Evolutionary conservation across 2,329 filamentous ascomycete species (phyloP).

Genomic region (Amauroascus verrucosus): DNA sequence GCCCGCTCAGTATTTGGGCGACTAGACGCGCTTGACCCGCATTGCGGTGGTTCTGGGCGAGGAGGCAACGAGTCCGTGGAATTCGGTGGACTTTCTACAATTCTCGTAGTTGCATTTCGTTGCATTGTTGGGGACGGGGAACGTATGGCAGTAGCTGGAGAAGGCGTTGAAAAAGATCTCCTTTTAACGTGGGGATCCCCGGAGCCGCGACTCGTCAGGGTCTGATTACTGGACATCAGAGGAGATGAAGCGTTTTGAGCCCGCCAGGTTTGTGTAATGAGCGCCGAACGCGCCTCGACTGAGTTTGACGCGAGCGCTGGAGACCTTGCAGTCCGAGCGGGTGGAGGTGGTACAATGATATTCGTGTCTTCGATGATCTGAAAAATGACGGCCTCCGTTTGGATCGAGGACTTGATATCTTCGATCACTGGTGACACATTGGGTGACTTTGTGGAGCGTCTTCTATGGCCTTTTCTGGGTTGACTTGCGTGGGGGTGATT

Average conservation of each 20-base stretch:
- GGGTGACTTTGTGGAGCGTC: conserved; percentile 19
- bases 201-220: not conserved
- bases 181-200: not conserved
- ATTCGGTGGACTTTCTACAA: not conserved
- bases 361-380: conserved; percentile 32
- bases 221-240: not conserved
- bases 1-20: not conserved
- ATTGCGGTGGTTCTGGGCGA: not conserved
- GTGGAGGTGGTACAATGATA: conserved; percentile 22
- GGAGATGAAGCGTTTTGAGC: not conserved
- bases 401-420: conserved; percentile 21
- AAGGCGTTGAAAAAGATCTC: conserved; percentile 2
- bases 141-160: not conserved
- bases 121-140: not conserved
- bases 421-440: conserved; percentile 24
- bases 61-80: not conserved
- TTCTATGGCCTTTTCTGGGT: conserved; percentile 25
- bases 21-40: not conserved
- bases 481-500: conserved; percentile 20
- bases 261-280: not conserved
- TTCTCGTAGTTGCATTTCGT: not conserved
- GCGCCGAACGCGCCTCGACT: not conserved
- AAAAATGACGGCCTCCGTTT: conserved; percentile 31
- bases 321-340: conserved; percentile 14
- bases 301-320: not conserved